These are phyloP conservation scores for Trichoderma orchidacearum DNA, from an alignment of 495 filamentous ascomycete genomes.

Conservation along the genomic window DNA sequence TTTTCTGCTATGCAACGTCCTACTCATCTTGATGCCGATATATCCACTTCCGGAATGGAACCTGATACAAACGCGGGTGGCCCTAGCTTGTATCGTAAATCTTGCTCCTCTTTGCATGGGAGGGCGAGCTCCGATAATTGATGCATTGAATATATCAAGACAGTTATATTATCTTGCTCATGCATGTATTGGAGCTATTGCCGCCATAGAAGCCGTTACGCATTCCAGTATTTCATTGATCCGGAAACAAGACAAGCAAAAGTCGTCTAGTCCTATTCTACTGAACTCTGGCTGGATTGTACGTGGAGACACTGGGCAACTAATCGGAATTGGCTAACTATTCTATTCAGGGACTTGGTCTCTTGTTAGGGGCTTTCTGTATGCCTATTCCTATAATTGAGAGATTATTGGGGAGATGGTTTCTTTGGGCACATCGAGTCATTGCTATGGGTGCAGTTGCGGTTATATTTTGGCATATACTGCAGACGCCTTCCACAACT, in stretches of 20 bases:
- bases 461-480: background rate
- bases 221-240: background rate
- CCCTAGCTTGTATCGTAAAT: background rate
- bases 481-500: background rate
- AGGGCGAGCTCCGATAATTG: background rate
- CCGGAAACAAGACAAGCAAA: background rate
- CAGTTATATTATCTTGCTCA: background rate
- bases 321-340: background rate
- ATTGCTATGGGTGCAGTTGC: background rate
- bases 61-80: background rate
- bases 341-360: background rate
- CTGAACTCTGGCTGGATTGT: background rate
- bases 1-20: background rate
- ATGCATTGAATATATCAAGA: background rate
- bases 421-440: background rate
- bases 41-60: background rate
- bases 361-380: background rate
- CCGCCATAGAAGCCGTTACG: background rate
- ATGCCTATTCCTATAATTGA: background rate
- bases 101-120: background rate
- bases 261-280: background rate
- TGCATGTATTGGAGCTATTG: background rate
- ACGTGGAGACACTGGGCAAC: background rate
- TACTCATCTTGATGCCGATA: background rate
- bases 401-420: background rate